Percentiles rank a stretch among this genome's conserved stretches.
phyloP scores from a whole-genome alignment of 768 basidiomycete genomes.

The Rhodosporidiobolus odoratus region DNA sequence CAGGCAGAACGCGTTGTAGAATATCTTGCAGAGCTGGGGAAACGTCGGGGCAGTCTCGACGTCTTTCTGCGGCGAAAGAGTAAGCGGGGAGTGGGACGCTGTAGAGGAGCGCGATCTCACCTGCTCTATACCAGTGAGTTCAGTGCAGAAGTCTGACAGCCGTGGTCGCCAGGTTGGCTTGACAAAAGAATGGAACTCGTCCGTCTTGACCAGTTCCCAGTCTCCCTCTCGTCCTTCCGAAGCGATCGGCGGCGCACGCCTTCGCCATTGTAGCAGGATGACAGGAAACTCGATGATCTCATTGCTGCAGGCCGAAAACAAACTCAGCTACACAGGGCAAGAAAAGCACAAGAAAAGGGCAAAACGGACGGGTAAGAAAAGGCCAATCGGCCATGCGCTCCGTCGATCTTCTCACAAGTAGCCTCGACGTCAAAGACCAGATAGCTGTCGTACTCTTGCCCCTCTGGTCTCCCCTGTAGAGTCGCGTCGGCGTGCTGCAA shows the following conservation, averaged over 20 bases:
- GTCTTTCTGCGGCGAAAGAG: slow-evolving; percentile 59
- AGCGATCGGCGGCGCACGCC: background rate
- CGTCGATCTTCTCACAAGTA: slow-evolving; percentile 55
- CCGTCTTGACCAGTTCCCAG: slow-evolving; percentile 53
- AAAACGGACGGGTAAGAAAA: slow-evolving; percentile 23
- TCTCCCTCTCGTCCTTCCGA: slow-evolving; percentile 49
- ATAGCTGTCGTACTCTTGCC: slow-evolving; percentile 60
- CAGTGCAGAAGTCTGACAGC: slow-evolving; percentile 75
- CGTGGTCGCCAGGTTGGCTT: slow-evolving; percentile 75
- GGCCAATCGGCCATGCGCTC: slow-evolving; percentile 39
- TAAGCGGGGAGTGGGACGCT: background rate
- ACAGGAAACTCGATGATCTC: slow-evolving; percentile 98
- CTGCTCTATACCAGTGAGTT: slow-evolving; percentile 87
- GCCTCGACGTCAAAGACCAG: slow-evolving; percentile 86
- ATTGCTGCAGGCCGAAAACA: slow-evolving; percentile 53
- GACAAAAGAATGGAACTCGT: slow-evolving; percentile 84
- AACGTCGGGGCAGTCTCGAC: slow-evolving; percentile 73
- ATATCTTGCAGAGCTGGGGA: slow-evolving; percentile 59
- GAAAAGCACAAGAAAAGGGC: too few species aligned
- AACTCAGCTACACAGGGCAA: slow-evolving; percentile 49
- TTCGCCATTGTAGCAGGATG: slow-evolving; percentile 69
- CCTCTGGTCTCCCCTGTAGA: slow-evolving; percentile 11
- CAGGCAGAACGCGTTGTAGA: slow-evolving; percentile 28
- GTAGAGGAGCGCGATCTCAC: slow-evolving; percentile 51
- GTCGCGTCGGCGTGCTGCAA: background rate